Percentiles rank a stretch among this genome's conserved stretches.
These are phyloP conservation scores for Sphagnurus paluster DNA, from an alignment of 1,284 basidiomycete species.

Conservation along the genomic window DNA sequence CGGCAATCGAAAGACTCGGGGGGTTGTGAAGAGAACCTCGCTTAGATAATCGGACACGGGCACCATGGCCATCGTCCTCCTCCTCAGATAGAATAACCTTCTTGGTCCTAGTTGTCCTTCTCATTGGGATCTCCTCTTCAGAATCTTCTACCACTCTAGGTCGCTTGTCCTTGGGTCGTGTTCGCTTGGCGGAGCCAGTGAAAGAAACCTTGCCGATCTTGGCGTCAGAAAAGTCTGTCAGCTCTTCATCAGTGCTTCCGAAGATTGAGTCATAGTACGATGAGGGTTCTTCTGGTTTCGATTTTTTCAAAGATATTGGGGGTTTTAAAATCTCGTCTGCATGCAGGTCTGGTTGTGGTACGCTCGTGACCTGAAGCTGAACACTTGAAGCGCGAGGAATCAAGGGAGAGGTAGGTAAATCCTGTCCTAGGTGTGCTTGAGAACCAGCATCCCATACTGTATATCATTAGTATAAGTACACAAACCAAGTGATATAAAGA, in stretches of 20 bases:
- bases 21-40: background rate
- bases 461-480: background rate
- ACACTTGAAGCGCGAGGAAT: slow-evolving; percentile 6
- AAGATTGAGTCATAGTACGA: slow-evolving; percentile 14
- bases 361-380: background rate
- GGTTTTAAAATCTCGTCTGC: background rate
- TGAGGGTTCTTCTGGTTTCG: slow-evolving; percentile 4
- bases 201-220: background rate
- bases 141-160: slow-evolving; percentile 1
- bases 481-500: background rate
- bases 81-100: slow-evolving; percentile 20
- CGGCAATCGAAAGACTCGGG: background rate
- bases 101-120: slow-evolving; percentile 8
- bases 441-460: slow-evolving; percentile 18
- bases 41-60: background rate
- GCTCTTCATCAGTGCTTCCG: slow-evolving; percentile 13
- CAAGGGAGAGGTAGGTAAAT: slow-evolving; percentile 18
- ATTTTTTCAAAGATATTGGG: background rate
- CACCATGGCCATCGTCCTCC: slow-evolving; percentile 6
- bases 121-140: slow-evolving; percentile 6
- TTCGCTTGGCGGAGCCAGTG: background rate
- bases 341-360: background rate
- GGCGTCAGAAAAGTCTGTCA: slow-evolving; percentile 13
- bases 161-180: background rate
- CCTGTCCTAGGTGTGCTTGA: slow-evolving; percentile 7